Evolutionary conservation across 306 rosid genomes (phyloP).

Genomic region (Vigna trinervia): DNA sequence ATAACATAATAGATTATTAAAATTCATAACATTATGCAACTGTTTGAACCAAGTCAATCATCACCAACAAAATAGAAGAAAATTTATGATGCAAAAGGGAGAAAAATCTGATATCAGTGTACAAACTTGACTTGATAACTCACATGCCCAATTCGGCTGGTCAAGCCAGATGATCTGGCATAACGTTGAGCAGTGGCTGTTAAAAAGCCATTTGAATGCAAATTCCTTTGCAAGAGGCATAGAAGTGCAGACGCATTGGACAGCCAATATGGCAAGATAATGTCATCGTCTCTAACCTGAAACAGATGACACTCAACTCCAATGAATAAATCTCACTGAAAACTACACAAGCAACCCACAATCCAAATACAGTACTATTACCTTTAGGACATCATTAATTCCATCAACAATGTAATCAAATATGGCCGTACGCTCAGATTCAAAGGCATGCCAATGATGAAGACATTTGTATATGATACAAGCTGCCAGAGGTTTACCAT

Average conservation of each 20-base stretch:
- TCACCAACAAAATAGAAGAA: conserved; percentile 11
- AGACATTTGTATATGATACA: conserved; percentile 83
- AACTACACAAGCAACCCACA: not conserved
- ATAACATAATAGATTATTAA: no score
- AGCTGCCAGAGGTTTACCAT: conserved; percentile 79
- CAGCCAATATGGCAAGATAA: conserved; percentile 77
- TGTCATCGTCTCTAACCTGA: conserved; percentile 80
- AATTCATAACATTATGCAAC: no score
- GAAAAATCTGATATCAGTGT: not conserved
- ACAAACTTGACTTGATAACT: conserved; percentile 40
- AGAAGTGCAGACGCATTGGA: conserved; percentile 91
- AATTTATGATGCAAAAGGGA: not conserved
- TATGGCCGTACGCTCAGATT: conserved; percentile 85
- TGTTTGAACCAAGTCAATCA: conserved; percentile 5
- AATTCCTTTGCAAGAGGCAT: conserved; percentile 84
- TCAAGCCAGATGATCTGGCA: conserved; percentile 71
- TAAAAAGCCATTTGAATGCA: conserved; percentile 74
- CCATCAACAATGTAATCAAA: conserved; percentile 87
- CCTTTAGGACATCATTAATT: conserved; percentile 80
- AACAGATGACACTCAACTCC: conserved; percentile 23
- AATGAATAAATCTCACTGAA: not conserved
- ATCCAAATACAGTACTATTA: conserved; percentile 33
- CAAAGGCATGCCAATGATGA: conserved; percentile 95
- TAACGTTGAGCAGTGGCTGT: conserved; percentile 66
- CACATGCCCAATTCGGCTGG: conserved; percentile 69